These are phyloP conservation scores for Rubia occidens DNA, from an alignment of 305 asterid genomes.

Conservation along the genomic window DNA sequence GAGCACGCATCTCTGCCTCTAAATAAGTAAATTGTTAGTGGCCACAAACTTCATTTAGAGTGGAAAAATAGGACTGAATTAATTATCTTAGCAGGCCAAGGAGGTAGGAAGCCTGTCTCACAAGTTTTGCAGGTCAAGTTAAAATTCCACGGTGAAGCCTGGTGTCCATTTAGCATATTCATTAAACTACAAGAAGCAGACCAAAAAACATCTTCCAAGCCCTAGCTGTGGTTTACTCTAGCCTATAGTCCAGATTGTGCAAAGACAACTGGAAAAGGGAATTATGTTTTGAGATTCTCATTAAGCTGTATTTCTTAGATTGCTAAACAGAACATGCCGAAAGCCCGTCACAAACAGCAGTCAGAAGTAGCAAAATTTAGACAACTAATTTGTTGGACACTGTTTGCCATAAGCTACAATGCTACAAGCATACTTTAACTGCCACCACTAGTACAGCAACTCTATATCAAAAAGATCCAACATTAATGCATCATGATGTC, in stretches of 20 bases:
- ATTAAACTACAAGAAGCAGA: background rate
- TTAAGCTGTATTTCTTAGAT: background rate
- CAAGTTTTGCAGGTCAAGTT: background rate
- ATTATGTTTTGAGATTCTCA: background rate
- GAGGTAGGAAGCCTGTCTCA: background rate
- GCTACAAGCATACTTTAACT: background rate
- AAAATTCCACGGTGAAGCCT: background rate
- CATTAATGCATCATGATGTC: background rate
- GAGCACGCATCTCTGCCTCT: background rate
- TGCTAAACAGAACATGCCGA: background rate
- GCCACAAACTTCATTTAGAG: background rate
- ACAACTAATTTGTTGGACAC: background rate
- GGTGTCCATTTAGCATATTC: background rate
- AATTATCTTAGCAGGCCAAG: background rate
- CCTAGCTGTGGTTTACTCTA: background rate
- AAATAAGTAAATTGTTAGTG: background rate
- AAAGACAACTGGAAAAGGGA: background rate
- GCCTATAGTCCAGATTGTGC: background rate
- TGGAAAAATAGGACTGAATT: background rate
- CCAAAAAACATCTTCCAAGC: background rate
- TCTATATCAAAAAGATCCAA: background rate
- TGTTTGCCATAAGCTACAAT: background rate
- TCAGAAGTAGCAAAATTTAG: background rate
- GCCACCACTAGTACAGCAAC: background rate
- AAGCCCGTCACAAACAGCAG: constrained; percentile 1